Evolutionary conservation across 306 rosid genomes (phyloP), one percentile per base, ranked within the genome.

Genomic region (Potentilla sterilis): DNA sequence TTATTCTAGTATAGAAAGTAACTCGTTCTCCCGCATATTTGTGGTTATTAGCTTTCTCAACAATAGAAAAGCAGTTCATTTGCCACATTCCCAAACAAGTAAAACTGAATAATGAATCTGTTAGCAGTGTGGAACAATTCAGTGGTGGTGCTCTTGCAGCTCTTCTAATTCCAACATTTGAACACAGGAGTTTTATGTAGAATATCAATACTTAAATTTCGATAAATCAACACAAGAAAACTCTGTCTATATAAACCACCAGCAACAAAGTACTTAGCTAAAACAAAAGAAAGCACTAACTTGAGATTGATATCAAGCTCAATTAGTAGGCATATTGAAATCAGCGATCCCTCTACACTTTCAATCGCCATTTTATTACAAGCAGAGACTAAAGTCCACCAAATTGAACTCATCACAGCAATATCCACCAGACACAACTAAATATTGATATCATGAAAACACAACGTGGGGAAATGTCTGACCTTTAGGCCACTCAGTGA

Each of bases 401-500:
- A 58, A 58, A 58, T 10, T 24, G 38, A 32, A 15, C 42, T 34
- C 22, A 63, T 14, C 10, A 62, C 10, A 62, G 10, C n/a, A 63
- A 13, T 0, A 35, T 15, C 21, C 68, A 16, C 43, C 40, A 7
- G 1, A 14, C 38, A 59, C 66, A 59, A 59, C 40, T 28, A 49
- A 14, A 6, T 16, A 0, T 7, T 19, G 14, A 42, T 41, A 69
- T 35, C 21, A 70, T n/a, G 12, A 69, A 15, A 41, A 5, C 8
- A 43, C 19, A 43, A 69, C 12, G 57, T 43, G 51, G 18, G 51
- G 18, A 81, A 77, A 4, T 22, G 24, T 21, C 84, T 71, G 75
- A 92, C 98, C 98, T 88, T 91, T 93, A 1, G 98, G 98, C 97
- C 98, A 93, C 44, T 87, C 97, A 9, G 95, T 77, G 13, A 93